phyloP scores from a whole-genome alignment of 106 monocot genomes.

The Ottelia alismoides region DNA sequence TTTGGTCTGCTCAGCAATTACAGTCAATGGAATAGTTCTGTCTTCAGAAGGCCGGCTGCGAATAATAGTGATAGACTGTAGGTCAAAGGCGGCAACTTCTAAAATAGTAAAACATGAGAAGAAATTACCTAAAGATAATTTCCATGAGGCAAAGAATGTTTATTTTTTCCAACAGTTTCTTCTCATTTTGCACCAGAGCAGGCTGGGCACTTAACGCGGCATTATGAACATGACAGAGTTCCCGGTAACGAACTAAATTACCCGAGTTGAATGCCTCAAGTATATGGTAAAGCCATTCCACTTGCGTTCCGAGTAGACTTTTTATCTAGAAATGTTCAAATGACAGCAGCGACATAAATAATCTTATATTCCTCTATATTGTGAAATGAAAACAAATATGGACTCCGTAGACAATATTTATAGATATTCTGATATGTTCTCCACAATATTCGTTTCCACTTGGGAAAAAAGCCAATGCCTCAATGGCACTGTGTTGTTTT shows the following conservation, averaged over 20 bases:
- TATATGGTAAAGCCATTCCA: constrained; percentile 85
- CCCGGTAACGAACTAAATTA: constrained; percentile 69
- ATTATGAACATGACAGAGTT: constrained; percentile 80
- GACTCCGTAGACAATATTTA: too few species aligned
- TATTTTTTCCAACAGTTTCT: constrained; percentile 81
- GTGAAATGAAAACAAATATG: too few species aligned
- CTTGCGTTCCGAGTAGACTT: constrained; percentile 69
- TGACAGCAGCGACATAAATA: too few species aligned
- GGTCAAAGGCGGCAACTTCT: constrained; percentile 1
- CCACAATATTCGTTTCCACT: too few species aligned
- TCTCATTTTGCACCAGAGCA: constrained; percentile 70
- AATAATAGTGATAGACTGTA: neutral
- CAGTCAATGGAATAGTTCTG: constrained; percentile 70
- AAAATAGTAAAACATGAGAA: neutral
- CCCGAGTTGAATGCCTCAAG: constrained; percentile 95
- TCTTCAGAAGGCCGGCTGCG: constrained; percentile 89
- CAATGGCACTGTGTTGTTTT: too few species aligned
- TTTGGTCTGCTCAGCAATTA: constrained; percentile 77
- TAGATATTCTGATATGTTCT: too few species aligned
- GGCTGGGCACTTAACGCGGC: constrained; percentile 84
- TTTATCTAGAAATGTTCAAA: constrained; percentile 76
- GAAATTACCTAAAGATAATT: constrained; percentile 93
- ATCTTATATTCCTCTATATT: too few species aligned
- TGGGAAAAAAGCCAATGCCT: too few species aligned
- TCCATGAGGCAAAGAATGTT: constrained; percentile 97